Conservation (phyloP, 192 early-diverging fungal genomes). For the Coemansia sp. region DNA sequence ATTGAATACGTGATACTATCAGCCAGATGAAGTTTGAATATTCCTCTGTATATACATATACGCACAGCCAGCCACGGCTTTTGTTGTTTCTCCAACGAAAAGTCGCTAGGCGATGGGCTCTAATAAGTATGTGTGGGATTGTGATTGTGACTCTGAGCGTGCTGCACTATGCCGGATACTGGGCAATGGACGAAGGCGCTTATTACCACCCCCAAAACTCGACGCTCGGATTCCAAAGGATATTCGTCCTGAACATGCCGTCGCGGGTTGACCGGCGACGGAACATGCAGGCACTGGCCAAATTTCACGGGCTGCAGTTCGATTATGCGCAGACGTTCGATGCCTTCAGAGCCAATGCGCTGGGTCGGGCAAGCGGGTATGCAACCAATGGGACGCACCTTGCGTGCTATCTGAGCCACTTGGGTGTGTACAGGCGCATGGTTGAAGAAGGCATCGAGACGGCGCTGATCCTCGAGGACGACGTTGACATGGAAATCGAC, state of each 20-base stretch:
- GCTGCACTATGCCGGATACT: neutral
- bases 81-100: neutral
- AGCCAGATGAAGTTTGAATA: neutral
- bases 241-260: slow-evolving; percentile 41
- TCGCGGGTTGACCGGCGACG: slow-evolving; percentile 26
- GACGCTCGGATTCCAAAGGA: slow-evolving; percentile 48
- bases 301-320: slow-evolving; percentile 27
- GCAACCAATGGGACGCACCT: slow-evolving; percentile 34
- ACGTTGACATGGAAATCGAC: slow-evolving; percentile 49
- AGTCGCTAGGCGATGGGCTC: neutral
- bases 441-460: slow-evolving; percentile 33
- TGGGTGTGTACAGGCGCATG: slow-evolving; percentile 22
- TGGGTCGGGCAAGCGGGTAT: slow-evolving; percentile 14
- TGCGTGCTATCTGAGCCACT: slow-evolving; percentile 50
- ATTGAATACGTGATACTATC: neutral
- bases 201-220: slow-evolving; percentile 18
- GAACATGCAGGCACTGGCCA: slow-evolving; percentile 35
- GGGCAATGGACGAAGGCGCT: neutral
- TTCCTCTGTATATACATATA: neutral
- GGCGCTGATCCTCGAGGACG: slow-evolving; percentile 41
- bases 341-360: slow-evolving; percentile 8
- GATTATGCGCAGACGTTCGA: slow-evolving; percentile 21
- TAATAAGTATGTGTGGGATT: neutral
- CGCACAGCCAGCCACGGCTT: neutral
- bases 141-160: neutral